phyloP scores from a whole-genome alignment of 2,329 filamentous ascomycete species.

The Coniosporium tulheliwenetii region DNA sequence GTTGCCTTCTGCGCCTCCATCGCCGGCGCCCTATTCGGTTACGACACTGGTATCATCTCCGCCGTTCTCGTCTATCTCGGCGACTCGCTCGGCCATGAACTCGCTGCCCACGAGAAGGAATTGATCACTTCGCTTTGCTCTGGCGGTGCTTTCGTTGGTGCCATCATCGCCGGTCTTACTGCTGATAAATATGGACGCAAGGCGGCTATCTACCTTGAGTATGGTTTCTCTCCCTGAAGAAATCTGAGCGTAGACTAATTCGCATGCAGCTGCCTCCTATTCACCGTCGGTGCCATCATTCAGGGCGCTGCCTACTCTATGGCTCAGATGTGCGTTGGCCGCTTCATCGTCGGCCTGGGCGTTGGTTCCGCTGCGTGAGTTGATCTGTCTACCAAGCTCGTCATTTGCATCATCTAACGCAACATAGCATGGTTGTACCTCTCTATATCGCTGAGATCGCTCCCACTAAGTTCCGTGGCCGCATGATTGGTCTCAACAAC shows the following conservation, averaged over 20 bases:
- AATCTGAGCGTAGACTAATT: too few relatives aligned
- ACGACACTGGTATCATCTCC: slow-evolving; percentile 23
- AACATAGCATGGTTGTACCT: slow-evolving; percentile 5
- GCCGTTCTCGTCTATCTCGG: slow-evolving; percentile 21
- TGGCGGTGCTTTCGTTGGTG: slow-evolving; percentile 20
- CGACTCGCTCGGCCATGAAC: slow-evolving; percentile 14
- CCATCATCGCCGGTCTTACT: slow-evolving; percentile 19
- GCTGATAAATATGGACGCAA: slow-evolving; percentile 19
- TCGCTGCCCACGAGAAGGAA: slow-evolving; percentile 19
- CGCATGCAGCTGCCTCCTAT: slow-evolving; percentile 46
- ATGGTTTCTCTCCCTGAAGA: too few relatives aligned
- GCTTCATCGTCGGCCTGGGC: slow-evolving; percentile 33
- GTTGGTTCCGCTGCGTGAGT: slow-evolving; percentile 27
- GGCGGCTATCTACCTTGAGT: slow-evolving; percentile 10
- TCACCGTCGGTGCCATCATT: slow-evolving; percentile 48
- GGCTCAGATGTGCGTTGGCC: slow-evolving; percentile 27
- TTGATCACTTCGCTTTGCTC: slow-evolving; percentile 22
- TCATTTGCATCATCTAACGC: neutral
- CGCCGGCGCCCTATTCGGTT: slow-evolving; percentile 11
- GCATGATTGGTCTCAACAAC: slow-evolving; percentile 34
- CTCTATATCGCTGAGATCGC: slow-evolving; percentile 36
- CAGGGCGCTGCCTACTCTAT: slow-evolving; percentile 40
- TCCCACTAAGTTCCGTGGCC: slow-evolving; percentile 32
- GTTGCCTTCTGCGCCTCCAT: slow-evolving; percentile 9
- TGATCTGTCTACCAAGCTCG: neutral